Evolutionary conservation across 1,284 basidiomycete species (phyloP), one percentile per base, ranked within the genome.

Genomic region (Leccinum fallax): DNA sequence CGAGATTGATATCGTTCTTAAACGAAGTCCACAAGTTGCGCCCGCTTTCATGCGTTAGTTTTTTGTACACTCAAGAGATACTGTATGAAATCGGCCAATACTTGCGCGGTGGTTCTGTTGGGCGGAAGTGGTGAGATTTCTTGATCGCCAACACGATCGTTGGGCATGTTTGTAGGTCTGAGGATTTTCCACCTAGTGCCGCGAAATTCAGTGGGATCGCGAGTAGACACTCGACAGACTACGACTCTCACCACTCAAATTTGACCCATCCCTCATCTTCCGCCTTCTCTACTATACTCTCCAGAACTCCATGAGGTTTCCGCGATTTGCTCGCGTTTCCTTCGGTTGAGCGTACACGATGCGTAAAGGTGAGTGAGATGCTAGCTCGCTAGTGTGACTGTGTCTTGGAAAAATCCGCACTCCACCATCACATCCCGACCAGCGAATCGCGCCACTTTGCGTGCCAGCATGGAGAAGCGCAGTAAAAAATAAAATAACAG

Each of bases 181-280:
- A 77, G 74, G 19, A 77, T 68, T 48, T 75, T 78, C 71, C 77
- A 77, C 77, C 76, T 77, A 26, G 51, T 10, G 9, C 16, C 28
- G 8, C 13, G 38, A 10, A 19, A 9, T 36, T 66, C 7, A 68
- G 57, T 28, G 40, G 38, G 9, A 28, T 5, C 5, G 19, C 34
- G 28, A 26, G 10, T n/a, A 16, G 9, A 16, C 21, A n/a, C 36
- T 36, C 8, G 5, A 49, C 8, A 15, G 4, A 30, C 3, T 8
- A 16, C 2, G 15, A 11, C 40, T 5, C 57, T 62, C 53, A 83
- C 82, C 81, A 79, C 68, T 83, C 80, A 9, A 74, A 71, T 60
- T 78, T 81, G 38, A 66, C 57, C 80, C 82, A 83, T 24, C 69
- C 76, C 43, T 83, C 77, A 21, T 83, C 80, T 62, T 83, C 80